Evolutionary conservation across 2,329 filamentous ascomycete genomes (phyloP).

Genomic region (Paracoccidioides lutzii): DNA sequence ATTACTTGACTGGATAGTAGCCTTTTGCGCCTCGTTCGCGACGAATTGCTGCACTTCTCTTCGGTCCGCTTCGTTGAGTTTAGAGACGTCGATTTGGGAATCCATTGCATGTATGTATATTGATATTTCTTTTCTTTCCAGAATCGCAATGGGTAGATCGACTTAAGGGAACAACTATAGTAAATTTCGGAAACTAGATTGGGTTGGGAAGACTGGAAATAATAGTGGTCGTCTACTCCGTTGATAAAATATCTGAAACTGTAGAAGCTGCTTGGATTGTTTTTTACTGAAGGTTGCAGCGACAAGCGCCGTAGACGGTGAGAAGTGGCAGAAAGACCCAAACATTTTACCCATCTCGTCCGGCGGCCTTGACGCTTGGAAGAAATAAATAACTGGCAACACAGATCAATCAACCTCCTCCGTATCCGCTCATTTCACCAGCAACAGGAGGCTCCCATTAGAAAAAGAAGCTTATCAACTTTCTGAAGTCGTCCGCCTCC

Average conservation of each 20-base stretch:
- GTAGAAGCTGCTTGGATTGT: no score
- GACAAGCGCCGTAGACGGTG: slow-evolving; percentile 16
- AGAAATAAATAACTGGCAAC: neutral
- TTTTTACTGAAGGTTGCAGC: no score
- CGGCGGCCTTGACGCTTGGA: neutral
- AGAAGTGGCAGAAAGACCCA: slow-evolving; percentile 16
- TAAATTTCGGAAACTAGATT: no score
- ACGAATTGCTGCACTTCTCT: slow-evolving; percentile 78
- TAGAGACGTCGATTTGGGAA: slow-evolving; percentile 49
- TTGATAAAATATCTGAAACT: no score
- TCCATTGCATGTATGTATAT: slow-evolving; percentile 20
- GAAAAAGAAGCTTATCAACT: neutral
- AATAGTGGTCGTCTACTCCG: no score
- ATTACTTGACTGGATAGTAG: slow-evolving; percentile 41
- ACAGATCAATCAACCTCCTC: neutral
- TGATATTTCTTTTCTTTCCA: no score
- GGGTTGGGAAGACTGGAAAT: no score
- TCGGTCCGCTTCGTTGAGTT: slow-evolving; percentile 71
- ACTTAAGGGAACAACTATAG: no score
- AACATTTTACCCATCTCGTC: slow-evolving; percentile 6
- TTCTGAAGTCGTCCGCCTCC: neutral
- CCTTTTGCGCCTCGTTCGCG: slow-evolving; percentile 71
- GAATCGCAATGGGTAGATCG: no score
- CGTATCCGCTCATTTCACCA: neutral
- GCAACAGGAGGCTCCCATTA: neutral